Conservation (phyloP, 495 filamentous ascomycete species). For the Hyphodiscus hymeniophilus region DNA sequence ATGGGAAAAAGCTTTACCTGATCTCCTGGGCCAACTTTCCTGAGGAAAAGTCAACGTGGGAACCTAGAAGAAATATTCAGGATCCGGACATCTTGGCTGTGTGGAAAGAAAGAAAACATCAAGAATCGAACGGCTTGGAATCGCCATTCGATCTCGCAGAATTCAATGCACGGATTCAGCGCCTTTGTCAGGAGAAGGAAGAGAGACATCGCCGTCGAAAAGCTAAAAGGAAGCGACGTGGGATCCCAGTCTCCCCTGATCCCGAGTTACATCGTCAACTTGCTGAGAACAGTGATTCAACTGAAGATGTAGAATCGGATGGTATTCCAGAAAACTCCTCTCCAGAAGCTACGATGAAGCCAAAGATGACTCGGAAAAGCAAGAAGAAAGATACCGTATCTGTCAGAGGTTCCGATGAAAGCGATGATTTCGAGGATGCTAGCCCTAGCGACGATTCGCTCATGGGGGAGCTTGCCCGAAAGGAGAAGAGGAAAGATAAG, state of each 20-base stretch:
- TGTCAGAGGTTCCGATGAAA: neutral
- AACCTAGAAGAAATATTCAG: conserved; percentile 47
- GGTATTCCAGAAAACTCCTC: conserved; percentile 5
- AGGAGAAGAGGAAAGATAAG: neutral
- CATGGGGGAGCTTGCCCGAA: neutral
- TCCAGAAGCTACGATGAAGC: neutral
- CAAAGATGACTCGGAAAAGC: neutral
- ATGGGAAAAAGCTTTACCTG: conserved; percentile 43
- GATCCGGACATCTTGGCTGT: conserved; percentile 33
- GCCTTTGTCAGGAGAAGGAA: conserved; percentile 22
- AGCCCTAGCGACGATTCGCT: neutral
- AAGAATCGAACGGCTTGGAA: conserved; percentile 32
- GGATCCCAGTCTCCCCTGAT: neutral
- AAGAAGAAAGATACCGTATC: neutral
- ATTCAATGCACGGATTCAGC: conserved; percentile 31
- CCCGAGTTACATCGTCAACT: neutral
- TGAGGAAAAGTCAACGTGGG: conserved; percentile 53
- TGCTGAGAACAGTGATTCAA: conserved; percentile 13
- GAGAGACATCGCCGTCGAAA: conserved; percentile 41
- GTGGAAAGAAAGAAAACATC: conserved; percentile 46
- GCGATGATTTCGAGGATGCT: neutral
- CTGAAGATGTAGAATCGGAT: conserved; percentile 7
- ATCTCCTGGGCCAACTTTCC: conserved; percentile 62
- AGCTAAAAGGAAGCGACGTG: conserved; percentile 26
- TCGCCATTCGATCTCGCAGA: conserved; percentile 40